Conservation (phyloP, 73 alveolate genomes). For the Tetrahymena borealis region DNA sequence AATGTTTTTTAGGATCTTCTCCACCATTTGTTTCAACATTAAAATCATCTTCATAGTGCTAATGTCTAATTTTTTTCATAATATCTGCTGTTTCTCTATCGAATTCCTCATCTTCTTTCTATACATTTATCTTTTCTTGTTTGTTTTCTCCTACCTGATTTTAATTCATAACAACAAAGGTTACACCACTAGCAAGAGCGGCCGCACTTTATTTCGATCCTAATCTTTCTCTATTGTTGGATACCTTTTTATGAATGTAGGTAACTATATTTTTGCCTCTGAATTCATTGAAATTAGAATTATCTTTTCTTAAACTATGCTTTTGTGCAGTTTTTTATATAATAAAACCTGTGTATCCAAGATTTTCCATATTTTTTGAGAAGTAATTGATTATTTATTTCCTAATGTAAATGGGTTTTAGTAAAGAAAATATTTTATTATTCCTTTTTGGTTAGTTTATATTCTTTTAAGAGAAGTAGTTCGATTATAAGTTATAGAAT, state of each 20-base stretch:
- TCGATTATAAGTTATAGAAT: no score
- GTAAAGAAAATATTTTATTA: no score
- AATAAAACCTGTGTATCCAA: not conserved
- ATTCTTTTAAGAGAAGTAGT: no score
- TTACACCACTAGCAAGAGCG: not conserved
- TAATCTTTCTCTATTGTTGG: not conserved
- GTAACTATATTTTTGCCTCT: not conserved
- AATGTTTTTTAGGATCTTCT: not conserved
- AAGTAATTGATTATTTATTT: not conserved
- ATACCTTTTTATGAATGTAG: not conserved
- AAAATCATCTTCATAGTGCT: not conserved
- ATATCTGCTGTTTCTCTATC: not conserved
- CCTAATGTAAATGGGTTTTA: not conserved
- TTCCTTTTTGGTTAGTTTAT: no score
- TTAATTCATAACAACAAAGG: not conserved
- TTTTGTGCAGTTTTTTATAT: not conserved
- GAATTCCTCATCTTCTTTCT: not conserved
- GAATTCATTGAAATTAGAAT: not conserved
- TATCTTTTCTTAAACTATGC: not conserved
- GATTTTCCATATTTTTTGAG: not conserved
- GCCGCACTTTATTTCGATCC: not conserved
- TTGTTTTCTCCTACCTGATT: not conserved
- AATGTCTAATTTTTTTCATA: not conserved
- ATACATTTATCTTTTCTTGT: not conserved
- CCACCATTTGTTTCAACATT: not conserved